Conservation (phyloP, 108 stramenopile genomes). For the Cyclostephanos invisitatus region DNA sequence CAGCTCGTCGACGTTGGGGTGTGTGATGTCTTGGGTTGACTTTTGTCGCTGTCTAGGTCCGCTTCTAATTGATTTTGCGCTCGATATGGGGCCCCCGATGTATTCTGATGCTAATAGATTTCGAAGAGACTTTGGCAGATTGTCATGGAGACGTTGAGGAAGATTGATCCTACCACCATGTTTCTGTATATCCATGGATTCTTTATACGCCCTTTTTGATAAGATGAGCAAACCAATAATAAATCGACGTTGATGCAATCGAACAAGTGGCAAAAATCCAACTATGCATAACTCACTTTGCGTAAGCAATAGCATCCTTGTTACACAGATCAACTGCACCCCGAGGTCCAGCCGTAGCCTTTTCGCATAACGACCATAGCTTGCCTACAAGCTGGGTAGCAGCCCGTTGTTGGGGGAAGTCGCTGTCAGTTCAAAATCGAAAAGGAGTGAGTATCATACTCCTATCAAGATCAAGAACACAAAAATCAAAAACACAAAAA, state of each 20-base stretch:
- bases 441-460: background rate
- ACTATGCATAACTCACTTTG: conserved; percentile 8
- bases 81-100: no score
- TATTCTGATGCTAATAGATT: background rate
- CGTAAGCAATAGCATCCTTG: conserved; percentile 36
- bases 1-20: no score
- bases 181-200: conserved; percentile 23
- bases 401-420: background rate
- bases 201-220: conserved; percentile 12
- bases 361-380: conserved; percentile 25
- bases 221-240: background rate
- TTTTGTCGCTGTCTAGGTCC: no score
- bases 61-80: no score
- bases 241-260: background rate
- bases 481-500: no score
- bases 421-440: conserved; percentile 1
- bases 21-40: no score
- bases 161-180: conserved; percentile 11
- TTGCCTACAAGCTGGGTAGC: conserved; percentile 19
- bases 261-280: background rate
- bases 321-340: conserved; percentile 28
- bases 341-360: conserved; percentile 6
- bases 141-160: conserved; percentile 9
- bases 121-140: background rate
- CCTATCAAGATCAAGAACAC: background rate